Conservation (phyloP, 164 flowering plant species). For the Berberis vulgaris region DNA sequence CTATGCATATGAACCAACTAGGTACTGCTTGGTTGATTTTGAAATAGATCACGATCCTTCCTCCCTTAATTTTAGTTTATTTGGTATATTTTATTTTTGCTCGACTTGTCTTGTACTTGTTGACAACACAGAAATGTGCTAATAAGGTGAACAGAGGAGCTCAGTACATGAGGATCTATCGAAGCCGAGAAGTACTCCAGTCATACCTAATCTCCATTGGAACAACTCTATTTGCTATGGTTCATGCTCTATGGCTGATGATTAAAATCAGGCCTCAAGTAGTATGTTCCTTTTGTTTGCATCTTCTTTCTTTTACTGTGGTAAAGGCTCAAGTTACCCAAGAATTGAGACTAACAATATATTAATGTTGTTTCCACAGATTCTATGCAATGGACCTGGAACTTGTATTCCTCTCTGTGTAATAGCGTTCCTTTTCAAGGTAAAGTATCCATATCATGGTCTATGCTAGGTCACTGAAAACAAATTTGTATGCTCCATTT, state of each 20-base stretch:
- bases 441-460: background rate
- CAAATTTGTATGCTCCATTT: no score
- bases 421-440: slow-evolving; percentile 77
- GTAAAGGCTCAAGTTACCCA: background rate
- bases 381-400: slow-evolving; percentile 94
- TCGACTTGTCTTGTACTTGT: background rate
- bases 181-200: slow-evolving; percentile 95
- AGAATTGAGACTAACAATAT: background rate
- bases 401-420: slow-evolving; percentile 83
- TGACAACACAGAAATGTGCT: slow-evolving; percentile 26
- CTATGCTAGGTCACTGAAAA: background rate
- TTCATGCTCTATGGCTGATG: slow-evolving; percentile 79
- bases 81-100: no score
- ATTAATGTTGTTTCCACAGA: slow-evolving; percentile 23
- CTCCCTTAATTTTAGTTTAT: no score
- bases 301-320: background rate
- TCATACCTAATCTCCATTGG: slow-evolving; percentile 83
- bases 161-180: slow-evolving; percentile 68
- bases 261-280: slow-evolving; percentile 77
- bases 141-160: slow-evolving; percentile 20
- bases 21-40: no score
- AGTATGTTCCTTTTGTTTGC: slow-evolving; percentile 31
- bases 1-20: no score
- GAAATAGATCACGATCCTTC: no score
- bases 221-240: slow-evolving; percentile 72